Conservation (phyloP, 345 rosid species). For the Ceriops decandra region DNA sequence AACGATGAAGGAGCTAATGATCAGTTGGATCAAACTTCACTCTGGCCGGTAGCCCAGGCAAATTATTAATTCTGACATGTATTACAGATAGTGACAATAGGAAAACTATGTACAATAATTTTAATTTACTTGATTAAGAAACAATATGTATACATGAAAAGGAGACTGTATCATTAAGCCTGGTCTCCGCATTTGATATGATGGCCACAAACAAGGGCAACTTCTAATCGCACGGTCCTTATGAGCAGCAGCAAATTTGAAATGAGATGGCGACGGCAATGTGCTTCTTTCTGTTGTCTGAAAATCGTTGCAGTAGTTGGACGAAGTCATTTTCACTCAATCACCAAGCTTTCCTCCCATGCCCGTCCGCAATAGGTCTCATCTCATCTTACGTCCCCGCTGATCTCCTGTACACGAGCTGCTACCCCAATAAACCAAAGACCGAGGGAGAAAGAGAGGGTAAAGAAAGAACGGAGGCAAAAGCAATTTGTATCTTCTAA, state of each 20-base stretch:
- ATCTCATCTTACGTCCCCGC: slow-evolving; percentile 9
- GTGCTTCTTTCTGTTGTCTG: slow-evolving; percentile 52
- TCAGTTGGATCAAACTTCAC: slow-evolving; percentile 97
- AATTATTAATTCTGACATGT: slow-evolving; percentile 71
- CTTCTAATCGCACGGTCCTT: slow-evolving; percentile 35
- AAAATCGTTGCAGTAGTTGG: slow-evolving; percentile 68
- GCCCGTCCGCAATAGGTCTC: slow-evolving; percentile 31
- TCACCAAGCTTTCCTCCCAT: slow-evolving; percentile 18
- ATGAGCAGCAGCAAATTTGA: slow-evolving; percentile 16
- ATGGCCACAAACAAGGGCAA: slow-evolving; percentile 92
- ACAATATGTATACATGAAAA: no score
- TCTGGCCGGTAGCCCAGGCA: slow-evolving; percentile 93
- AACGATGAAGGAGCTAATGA: slow-evolving; percentile 88
- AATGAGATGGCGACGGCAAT: slow-evolving; percentile 18
- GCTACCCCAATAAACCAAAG: slow-evolving; percentile 36
- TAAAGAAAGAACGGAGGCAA: slow-evolving; percentile 18
- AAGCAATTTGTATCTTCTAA: slow-evolving; percentile 46
- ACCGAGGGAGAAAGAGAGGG: slow-evolving; percentile 13
- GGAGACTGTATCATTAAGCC: slow-evolving; percentile 19
- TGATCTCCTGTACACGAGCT: slow-evolving; percentile 9
- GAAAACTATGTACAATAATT: no score
- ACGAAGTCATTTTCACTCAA: slow-evolving; percentile 68
- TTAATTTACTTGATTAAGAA: neutral
- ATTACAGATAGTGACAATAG: neutral
- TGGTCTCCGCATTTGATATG: slow-evolving; percentile 68